Evolutionary conservation across 306 rosid genomes (phyloP).

Genomic region (Corylus avellana): DNA sequence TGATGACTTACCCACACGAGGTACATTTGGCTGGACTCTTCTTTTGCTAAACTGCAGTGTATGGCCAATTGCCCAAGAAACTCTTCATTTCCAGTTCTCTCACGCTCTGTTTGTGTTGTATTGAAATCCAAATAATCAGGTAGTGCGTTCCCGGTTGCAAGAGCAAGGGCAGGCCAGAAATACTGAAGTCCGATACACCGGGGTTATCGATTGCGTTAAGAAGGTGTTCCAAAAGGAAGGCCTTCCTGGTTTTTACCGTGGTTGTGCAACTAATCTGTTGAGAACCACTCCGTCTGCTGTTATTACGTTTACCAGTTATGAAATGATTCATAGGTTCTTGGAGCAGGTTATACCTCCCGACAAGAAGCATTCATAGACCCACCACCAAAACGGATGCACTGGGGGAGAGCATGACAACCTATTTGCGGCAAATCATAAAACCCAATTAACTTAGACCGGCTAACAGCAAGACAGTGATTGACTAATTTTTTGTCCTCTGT

Average conservation of each 20-base stretch:
- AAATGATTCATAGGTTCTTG: slow-evolving; percentile 83
- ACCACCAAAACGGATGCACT: slow-evolving; percentile 23
- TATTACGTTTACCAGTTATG: slow-evolving; percentile 89
- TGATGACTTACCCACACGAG: slow-evolving; percentile 90
- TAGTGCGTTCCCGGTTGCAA: slow-evolving; percentile 87
- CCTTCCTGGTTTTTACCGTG: slow-evolving; percentile 78
- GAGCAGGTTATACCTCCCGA: slow-evolving; percentile 36
- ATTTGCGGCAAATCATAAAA: slow-evolving; percentile 41
- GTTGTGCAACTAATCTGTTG: slow-evolving; percentile 82
- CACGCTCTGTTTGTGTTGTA: slow-evolving; percentile 1
- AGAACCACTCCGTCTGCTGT: slow-evolving; percentile 97
- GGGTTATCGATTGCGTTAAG: slow-evolving; percentile 76
- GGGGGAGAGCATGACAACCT: slow-evolving; percentile 14
- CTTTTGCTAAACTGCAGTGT: slow-evolving; percentile 7
- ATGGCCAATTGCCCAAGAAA: neutral
- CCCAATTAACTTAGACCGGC: slow-evolving; percentile 58
- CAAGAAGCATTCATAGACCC: slow-evolving; percentile 35
- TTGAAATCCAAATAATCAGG: slow-evolving; percentile 40
- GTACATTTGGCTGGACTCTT: slow-evolving; percentile 32
- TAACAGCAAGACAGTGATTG: slow-evolving; percentile 56
- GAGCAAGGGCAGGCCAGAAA: slow-evolving; percentile 89
- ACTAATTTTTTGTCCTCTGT: slow-evolving; percentile 7
- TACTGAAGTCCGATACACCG: slow-evolving; percentile 44
- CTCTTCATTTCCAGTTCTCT: neutral
- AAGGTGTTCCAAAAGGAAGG: slow-evolving; percentile 89